Conservation (phyloP, 371 early-diverging fungal genomes). For the Zopfochytrium polystomum region DNA sequence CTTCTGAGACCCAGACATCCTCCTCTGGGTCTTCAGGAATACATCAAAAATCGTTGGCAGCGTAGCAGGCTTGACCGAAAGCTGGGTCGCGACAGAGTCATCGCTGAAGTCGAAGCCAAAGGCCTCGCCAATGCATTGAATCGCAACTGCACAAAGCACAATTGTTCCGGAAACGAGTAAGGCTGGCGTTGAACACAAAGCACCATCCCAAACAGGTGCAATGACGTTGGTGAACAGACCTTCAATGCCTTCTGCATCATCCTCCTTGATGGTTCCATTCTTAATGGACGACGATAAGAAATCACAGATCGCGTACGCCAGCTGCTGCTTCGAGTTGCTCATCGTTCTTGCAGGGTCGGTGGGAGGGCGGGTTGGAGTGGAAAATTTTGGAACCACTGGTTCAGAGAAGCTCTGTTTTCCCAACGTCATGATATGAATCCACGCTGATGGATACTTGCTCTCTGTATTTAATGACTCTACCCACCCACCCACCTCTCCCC, state of each 20-base stretch:
- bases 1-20: constrained; percentile 29
- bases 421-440: too few species aligned
- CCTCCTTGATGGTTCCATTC: constrained; percentile 72
- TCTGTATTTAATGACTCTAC: too few species aligned
- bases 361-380: too few species aligned
- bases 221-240: too few species aligned
- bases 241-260: constrained; percentile 88
- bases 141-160: constrained; percentile 61
- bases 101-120: constrained; percentile 82
- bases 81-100: constrained; percentile 58
- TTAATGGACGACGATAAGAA: constrained; percentile 77
- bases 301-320: constrained; percentile 87
- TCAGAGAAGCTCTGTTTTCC: too few species aligned
- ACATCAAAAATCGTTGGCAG: constrained; percentile 83
- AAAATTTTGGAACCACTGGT: too few species aligned
- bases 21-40: constrained; percentile 75
- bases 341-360: too few species aligned
- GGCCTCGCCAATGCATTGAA: constrained; percentile 91
- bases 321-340: constrained; percentile 38
- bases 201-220: too few species aligned
- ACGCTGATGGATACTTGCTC: too few species aligned
- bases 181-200: background rate
- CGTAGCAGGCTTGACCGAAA: constrained; percentile 81
- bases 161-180: background rate
- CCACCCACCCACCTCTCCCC: too few species aligned